These are phyloP conservation scores for Prunus fruticosa DNA, from an alignment of 306 rosid species.

Conservation along the genomic window DNA sequence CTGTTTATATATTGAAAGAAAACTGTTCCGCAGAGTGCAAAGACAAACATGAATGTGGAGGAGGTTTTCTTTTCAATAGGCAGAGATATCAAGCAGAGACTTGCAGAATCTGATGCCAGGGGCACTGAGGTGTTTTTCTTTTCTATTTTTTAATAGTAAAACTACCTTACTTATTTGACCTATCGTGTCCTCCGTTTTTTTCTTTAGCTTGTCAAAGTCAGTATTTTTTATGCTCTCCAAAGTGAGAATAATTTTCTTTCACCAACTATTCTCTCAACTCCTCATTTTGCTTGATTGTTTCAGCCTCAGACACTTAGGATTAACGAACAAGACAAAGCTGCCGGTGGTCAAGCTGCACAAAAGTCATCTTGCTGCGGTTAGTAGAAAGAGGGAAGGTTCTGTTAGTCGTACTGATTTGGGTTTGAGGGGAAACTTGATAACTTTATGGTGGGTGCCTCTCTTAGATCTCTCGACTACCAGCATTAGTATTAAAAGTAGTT, in stretches of 20 bases:
- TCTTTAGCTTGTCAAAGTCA: background rate
- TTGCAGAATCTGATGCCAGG: constrained; percentile 70
- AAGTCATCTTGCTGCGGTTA: constrained; percentile 70
- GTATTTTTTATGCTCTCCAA: background rate
- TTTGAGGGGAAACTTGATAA: constrained; percentile 27
- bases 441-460: constrained; percentile 28
- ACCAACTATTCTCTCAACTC: background rate
- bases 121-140: constrained; percentile 44
- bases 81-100: constrained; percentile 79
- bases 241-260: constrained; percentile 8
- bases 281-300: constrained; percentile 16
- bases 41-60: constrained; percentile 84
- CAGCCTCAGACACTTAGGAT: constrained; percentile 75
- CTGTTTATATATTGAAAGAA: constrained; percentile 23
- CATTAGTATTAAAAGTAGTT: constrained; percentile 27
- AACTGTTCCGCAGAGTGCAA: constrained; percentile 68
- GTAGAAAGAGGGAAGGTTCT: constrained; percentile 24
- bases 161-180: background rate
- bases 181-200: constrained; percentile 5
- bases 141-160: background rate
- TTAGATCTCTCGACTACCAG: constrained; percentile 32
- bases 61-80: constrained; percentile 87
- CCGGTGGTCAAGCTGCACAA: constrained; percentile 53
- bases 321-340: constrained; percentile 43
- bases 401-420: constrained; percentile 22